Conservation (phyloP, 345 rosid genomes). For the Limnanthes douglasii region DNA sequence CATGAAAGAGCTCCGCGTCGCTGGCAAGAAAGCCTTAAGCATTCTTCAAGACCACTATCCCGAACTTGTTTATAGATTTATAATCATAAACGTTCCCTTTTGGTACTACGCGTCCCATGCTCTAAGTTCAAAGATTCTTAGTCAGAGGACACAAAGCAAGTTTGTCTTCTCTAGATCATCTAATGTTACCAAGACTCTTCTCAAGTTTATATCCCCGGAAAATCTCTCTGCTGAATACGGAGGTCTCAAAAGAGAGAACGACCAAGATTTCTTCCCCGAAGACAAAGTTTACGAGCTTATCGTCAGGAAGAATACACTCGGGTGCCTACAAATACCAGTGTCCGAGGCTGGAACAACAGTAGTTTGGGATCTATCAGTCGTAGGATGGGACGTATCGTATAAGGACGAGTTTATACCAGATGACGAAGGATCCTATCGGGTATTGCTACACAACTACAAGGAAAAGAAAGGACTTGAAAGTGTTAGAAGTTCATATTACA, state of each 20-base stretch:
- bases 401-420: conserved; percentile 50
- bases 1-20: conserved; percentile 18
- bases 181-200: conserved; percentile 31
- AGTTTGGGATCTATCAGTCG: conserved; percentile 33
- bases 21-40: conserved; percentile 11
- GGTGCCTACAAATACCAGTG: conserved; percentile 23
- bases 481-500: conserved; percentile 32
- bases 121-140: conserved; percentile 15
- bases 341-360: conserved; percentile 33
- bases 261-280: conserved; percentile 20
- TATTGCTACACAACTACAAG: conserved; percentile 18
- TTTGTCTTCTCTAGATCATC: conserved; percentile 32
- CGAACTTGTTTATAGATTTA: conserved; percentile 26
- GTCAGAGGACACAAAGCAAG: conserved; percentile 12
- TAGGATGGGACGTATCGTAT: conserved; percentile 35
- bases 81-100: conserved; percentile 39
- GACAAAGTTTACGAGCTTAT: conserved; percentile 22
- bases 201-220: conserved; percentile 34
- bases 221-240: conserved; percentile 42
- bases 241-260: conserved; percentile 33
- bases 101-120: conserved; percentile 35
- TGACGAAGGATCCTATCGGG: conserved; percentile 44
- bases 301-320: conserved; percentile 11
- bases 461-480: conserved; percentile 19
- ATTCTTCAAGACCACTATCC: conserved; percentile 32